Base-by-base conservation (phyloP, 495 filamentous ascomycete genomes). In the Penicillium canescens region DNA sequence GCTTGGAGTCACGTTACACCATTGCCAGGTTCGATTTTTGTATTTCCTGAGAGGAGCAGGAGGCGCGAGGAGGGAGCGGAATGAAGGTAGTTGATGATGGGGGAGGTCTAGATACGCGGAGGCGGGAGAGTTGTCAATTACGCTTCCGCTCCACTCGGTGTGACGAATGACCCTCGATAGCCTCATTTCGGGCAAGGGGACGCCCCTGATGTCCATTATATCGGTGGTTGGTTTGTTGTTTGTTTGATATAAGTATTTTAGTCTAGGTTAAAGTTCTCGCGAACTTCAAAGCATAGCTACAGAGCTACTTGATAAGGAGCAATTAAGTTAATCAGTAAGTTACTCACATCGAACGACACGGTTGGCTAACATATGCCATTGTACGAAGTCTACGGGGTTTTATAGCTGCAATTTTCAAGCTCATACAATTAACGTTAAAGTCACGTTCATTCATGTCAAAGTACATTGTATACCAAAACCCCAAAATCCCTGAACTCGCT, bases 1-100 rank as follows among this genome's bases (percentile, higher is more conserved):
- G 66, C 61, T 63, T 35, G 38, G 46, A 47, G 53, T 37, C 42
- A 52, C 13, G 52, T 66, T 69, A 75, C 62, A 76, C 66, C 75
- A 78, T 78, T 68, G 68, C 68, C 66, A 55, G 60, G 0, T 34
- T 37, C 6, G 44, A 48, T 12, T 39, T 9, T 23, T 36, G 45
- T n/a, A 40, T n/a, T 31, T 10, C 11, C 31, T 9, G 34, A 40
- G 20, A 21, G 36, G 4, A 18, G 16, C 9, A 38, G 48, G 41
- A 35, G 31, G 53, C 16, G 7, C 23, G 52, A n/a, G 45, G 51
- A 24, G 35, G 31, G 38, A 20, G 21, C 42, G 11, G 20, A 18
- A 31, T 46, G 34, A 42, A 42, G 13, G 13, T 41, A 38, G 42
- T n/a, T 56, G 46, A 47, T 41, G 38, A 36, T 48, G 42, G 55